Evolutionary conservation across 2,329 filamentous ascomycete species (phyloP), one percentile per base, ranked within the genome.

Genomic region (Thielaviopsis populi): DNA sequence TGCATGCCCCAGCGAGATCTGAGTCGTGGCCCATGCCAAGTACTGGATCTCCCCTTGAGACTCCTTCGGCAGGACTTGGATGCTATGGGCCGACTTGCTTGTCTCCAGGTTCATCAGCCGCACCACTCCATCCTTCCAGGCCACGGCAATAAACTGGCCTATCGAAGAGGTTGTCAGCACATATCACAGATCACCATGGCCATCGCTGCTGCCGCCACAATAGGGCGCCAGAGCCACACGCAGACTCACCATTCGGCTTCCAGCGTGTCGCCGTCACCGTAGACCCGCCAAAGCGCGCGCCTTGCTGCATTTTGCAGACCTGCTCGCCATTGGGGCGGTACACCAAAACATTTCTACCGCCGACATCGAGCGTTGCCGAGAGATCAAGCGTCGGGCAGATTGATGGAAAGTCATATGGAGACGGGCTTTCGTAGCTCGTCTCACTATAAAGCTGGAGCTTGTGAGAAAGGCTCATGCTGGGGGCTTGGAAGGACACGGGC

Each of bases 351-450:
- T 84, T 83, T 59, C 83, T 83, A 66, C 84, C 82, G 17, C 80
- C 78, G n/a, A 80, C 82, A 13, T 88, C 87, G 72, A 75, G 76
- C 13, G 91, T 79, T 4, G 86, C 85, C n/a, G 87, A 79, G 56
- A 97, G 79, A 74, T 96, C 89, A 77, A 95, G 88, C 8, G 85
- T 87, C 17, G 91, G 89, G 73, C 90, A 95, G 73, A 88, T 89
- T 30, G 85, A 80, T 41, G 92, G 78, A 61, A 87, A 80, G 58
- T 78, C 76, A 42, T 78, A 75, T 43, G 81, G 78, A 24, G 83
- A 78, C 27, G 78, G 78, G 56, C 79, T 75, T 61, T 80, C 77
- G 66, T 86, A 78, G 68, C 77, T 76, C 68, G 82, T 83, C 70
- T 85, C 79, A 73, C 81, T 81, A 67, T 81, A 73, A 56, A 80